Percentiles rank a stretch among this genome's conserved stretches.
These are phyloP conservation scores for Castanea sativa DNA, from an alignment of 306 rosid species.

Conservation along the genomic window DNA sequence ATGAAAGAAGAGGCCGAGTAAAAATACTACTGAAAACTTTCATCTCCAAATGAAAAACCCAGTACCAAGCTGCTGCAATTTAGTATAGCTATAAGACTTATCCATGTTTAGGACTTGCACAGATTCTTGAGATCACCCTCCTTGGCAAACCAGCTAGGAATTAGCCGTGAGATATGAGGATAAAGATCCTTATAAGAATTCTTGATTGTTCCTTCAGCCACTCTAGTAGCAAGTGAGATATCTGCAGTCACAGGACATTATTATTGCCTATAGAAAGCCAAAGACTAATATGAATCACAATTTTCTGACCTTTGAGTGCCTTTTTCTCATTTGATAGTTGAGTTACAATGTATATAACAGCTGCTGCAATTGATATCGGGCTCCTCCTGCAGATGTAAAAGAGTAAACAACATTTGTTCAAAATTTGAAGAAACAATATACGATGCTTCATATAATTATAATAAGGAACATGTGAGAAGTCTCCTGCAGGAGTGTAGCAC, in stretches of 20 bases:
- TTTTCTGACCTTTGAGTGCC: constrained; percentile 72
- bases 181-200: constrained; percentile 87
- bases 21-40: no score
- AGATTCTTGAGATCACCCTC: constrained; percentile 83
- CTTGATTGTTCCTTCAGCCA: constrained; percentile 94
- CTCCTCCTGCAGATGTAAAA: constrained; percentile 65
- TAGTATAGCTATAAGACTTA: background rate
- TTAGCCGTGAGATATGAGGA: constrained; percentile 81
- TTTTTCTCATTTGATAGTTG: constrained; percentile 87
- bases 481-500: no score
- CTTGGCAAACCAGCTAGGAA: constrained; percentile 85
- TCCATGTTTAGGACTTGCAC: constrained; percentile 68
- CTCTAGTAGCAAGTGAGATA: constrained; percentile 84
- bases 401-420: background rate
- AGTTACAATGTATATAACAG: constrained; percentile 83
- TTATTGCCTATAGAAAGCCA: background rate
- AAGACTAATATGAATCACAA: constrained; percentile 2
- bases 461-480: no score
- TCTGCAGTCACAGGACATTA: constrained; percentile 47
- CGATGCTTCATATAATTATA: no score
- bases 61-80: background rate
- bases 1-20: no score
- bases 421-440: no score
- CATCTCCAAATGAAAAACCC: no score
- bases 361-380: constrained; percentile 94